Conservation (phyloP, 768 basidiomycete genomes). For the Mrakia frigida region DNA sequence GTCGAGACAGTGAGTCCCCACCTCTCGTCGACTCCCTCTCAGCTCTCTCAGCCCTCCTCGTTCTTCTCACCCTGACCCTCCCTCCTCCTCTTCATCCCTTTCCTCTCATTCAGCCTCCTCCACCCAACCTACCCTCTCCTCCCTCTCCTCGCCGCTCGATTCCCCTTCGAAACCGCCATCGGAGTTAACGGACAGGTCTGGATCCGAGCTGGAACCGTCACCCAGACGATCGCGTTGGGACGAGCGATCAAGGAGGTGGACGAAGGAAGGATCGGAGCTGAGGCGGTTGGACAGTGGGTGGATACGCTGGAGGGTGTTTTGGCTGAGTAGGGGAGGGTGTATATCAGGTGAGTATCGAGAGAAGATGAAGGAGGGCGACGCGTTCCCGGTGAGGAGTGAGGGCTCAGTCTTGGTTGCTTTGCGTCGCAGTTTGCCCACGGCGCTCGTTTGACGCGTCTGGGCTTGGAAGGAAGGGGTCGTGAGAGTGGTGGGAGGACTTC, state of each 20-base stretch:
- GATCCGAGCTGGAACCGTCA: conserved; percentile 69
- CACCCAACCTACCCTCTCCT: conserved; percentile 77
- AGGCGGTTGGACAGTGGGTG: not conserved
- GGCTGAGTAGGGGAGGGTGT: not conserved
- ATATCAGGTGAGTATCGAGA: not conserved
- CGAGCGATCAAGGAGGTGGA: conserved; percentile 79
- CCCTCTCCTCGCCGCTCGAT: conserved; percentile 64
- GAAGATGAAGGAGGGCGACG: no score
- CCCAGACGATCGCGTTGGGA: conserved; percentile 66
- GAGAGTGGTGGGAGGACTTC: no score
- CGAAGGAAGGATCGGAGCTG: conserved; percentile 22
- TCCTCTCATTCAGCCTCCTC: conserved; percentile 54
- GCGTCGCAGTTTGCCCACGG: no score
- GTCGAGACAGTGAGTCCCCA: conserved; percentile 66
- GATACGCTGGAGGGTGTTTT: not conserved
- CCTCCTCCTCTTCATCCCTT: not conserved
- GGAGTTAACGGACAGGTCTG: conserved; percentile 91
- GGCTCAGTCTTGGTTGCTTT: no score
- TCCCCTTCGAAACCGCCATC: conserved; percentile 81
- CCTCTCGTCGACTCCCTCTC: not conserved
- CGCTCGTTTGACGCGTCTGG: no score
- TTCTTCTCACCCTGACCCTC: conserved; percentile 18
- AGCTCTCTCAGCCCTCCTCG: conserved; percentile 4
- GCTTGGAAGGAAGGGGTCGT: no score
- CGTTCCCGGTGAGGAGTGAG: no score